Evolutionary conservation across 495 filamentous ascomycete genomes (phyloP), one percentile per base, ranked within the genome.

Genomic region (Chaetomium fimeti): DNA sequence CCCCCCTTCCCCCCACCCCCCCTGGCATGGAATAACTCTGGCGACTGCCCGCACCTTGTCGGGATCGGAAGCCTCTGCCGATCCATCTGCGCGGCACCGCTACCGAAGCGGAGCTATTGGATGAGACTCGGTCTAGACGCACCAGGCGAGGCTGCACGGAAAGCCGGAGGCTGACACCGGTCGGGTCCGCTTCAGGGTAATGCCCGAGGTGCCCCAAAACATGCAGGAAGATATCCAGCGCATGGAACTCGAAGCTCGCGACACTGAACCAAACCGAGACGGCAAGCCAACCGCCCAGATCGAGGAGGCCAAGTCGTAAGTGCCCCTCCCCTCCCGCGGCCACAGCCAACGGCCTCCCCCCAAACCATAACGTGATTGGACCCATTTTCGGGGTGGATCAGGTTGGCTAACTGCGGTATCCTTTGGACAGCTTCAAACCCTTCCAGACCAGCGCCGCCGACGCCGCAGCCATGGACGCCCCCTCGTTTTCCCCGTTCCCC

Each of bases 191-290:
- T 64, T 57, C 68, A 84, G 82, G 76, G 77, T 84, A 68, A 84
- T 84, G 82, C 82, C 83, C 64, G 82, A 85, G 75, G 81, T 85
- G 61, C 83, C 83, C 61, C 77, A 82, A 65, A 89, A 93, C 73
- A 97, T 98, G 83, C 91, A 96, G 78, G 87, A 94, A 71, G 91
- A 89, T 74, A 83, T 98, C 48, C 89, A 92, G 57, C 85, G 91
- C 75, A 84, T 98, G 75, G 93, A 97, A 80, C 83, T 93, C 58
- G 85, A 91, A 80, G 89, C 88, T 48, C 81, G 74, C 72, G 80
- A 74, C 72, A 72, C 76, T 76, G 78, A 72, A 62, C 71, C 71
- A 42, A 57, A 69, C 72, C 72, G 75, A 67, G 74, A 76, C 66
- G 75, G 79, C 67, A 60, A 53, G 60, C 62, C 63, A 74, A 69